Evolutionary conservation across 2,329 filamentous ascomycete genomes (phyloP), one percentile per base, ranked within the genome.

Genomic region (Talaromyces piceae): DNA sequence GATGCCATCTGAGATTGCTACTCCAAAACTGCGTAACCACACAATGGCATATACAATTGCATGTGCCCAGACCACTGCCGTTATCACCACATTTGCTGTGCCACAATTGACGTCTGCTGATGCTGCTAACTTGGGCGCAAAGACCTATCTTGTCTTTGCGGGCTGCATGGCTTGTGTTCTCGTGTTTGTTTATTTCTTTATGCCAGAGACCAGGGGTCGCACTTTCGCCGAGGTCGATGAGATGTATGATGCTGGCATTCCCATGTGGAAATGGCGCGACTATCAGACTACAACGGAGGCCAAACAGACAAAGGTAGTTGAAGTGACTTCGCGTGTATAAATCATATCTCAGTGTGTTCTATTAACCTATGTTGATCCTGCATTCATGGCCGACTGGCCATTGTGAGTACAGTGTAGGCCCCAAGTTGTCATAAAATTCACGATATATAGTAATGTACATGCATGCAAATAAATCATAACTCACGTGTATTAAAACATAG

Each of bases 1-100:
- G 39, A 64, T 68, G 60, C 65, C 66, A 3, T 61, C 66, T 3
- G 66, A 69, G 51, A 67, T 70, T 47, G 62, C 67, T 8, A 67
- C 65, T 6, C 63, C 63, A 27, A 64, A 63, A 43, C 60, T 69
- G n/a, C 65, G 67, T 37, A 63, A 69, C 52, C 62, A 64, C 37
- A 69, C 66, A 26, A 65, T 69, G 64, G 62, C 67, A 7, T 69
- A 65, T 43, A 64, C 67, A 2, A 58, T 68, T 31, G 63, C 63
- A 3, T 70, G 67, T 45, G 60, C 62, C 12, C 66, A 66, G 43
- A 62, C 61, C 11, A 70, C 67, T 5, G 67, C 67, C 2, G 65
- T 70, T 12, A 67, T 70, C 31, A 69, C 67, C n/a, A 70, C 67
- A 3, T 62, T 70, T 12, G 67, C 61, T 2, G 65, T 69, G 9